A percentile compares a stretch with the other conserved stretches of the same genome.
These are phyloP conservation scores for Darksidea phi DNA, from an alignment of 495 filamentous ascomycete species.

Conservation along the genomic window DNA sequence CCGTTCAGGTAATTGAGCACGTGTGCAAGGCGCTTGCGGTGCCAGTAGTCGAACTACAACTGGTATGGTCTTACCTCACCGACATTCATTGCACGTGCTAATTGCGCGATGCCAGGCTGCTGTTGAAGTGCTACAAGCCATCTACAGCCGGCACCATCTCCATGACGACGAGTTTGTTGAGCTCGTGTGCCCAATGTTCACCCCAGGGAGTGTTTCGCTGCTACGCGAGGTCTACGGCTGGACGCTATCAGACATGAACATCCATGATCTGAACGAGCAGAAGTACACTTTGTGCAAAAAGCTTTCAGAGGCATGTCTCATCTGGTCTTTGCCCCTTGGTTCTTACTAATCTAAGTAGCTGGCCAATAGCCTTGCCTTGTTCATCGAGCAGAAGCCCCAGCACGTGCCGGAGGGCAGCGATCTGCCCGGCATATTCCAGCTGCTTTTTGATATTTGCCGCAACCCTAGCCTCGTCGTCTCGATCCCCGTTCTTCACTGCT, in stretches of 20 bases:
- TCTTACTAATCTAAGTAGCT: conserved; percentile 53
- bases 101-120: conserved; percentile 60
- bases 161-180: conserved; percentile 75
- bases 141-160: conserved; percentile 73
- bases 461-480: conserved; percentile 88
- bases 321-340: neutral
- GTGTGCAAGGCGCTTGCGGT: conserved; percentile 74
- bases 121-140: conserved; percentile 75
- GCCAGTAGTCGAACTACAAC: conserved; percentile 69
- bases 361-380: conserved; percentile 78
- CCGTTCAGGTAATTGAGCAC: conserved; percentile 64
- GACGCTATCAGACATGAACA: conserved; percentile 65
- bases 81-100: neutral
- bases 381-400: conserved; percentile 72
- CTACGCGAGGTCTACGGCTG: conserved; percentile 76
- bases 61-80: conserved; percentile 53
- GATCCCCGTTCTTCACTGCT: conserved; percentile 86
- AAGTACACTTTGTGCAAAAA: conserved; percentile 92
- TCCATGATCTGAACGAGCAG: conserved; percentile 78
- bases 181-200: conserved; percentile 76
- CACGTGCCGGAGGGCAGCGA: conserved; percentile 61
- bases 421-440: conserved; percentile 71
- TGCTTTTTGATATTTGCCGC: conserved; percentile 75
- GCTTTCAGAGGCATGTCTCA: conserved; percentile 72
- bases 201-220: conserved; percentile 65